phyloP scores from a whole-genome alignment of 1,284 basidiomycete genomes.

The Meira nashicola region DNA sequence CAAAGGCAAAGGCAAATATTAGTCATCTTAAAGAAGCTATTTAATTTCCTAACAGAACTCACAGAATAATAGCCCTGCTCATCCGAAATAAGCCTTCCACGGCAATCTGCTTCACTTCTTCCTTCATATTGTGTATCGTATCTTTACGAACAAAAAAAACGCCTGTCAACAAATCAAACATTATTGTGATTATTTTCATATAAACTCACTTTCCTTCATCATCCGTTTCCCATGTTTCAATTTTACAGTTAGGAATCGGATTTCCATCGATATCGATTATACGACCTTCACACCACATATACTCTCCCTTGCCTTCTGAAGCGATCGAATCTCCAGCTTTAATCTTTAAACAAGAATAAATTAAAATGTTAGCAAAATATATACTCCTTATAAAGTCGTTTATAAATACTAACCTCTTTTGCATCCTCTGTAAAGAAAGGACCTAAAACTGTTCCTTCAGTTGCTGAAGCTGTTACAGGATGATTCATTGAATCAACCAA shows the following conservation, averaged over 20 bases:
- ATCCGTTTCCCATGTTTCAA: constrained; percentile 69
- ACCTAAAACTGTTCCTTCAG: constrained; percentile 66
- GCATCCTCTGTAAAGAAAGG: constrained; percentile 81
- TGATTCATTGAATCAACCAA: constrained; percentile 75
- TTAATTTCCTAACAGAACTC: background rate
- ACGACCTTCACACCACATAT: constrained; percentile 71
- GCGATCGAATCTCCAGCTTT: constrained; percentile 62
- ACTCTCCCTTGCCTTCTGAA: constrained; percentile 75
- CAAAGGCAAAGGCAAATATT: background rate
- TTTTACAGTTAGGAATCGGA: constrained; percentile 56
- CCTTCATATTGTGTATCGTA: constrained; percentile 66
- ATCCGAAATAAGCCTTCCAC: constrained; percentile 65
- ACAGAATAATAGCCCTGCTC: constrained; percentile 62
- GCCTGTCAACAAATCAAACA: background rate
- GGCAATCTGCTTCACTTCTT: constrained; percentile 66
- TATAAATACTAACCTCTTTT: constrained; percentile 49
- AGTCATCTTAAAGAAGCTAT: background rate
- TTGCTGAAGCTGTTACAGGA: constrained; percentile 59
- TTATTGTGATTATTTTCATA: too few species aligned
- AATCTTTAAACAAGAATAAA: too few species aligned
- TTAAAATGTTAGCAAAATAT: too few species aligned
- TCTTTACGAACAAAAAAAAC: background rate
- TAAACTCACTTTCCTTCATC: constrained; percentile 55
- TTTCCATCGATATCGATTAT: constrained; percentile 65
- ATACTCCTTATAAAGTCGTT: too few species aligned